Percentiles rank a stretch among this genome's conserved stretches.
Evolutionary conservation across 306 rosid genomes (phyloP).

Genomic region (Vigna hirtella): DNA sequence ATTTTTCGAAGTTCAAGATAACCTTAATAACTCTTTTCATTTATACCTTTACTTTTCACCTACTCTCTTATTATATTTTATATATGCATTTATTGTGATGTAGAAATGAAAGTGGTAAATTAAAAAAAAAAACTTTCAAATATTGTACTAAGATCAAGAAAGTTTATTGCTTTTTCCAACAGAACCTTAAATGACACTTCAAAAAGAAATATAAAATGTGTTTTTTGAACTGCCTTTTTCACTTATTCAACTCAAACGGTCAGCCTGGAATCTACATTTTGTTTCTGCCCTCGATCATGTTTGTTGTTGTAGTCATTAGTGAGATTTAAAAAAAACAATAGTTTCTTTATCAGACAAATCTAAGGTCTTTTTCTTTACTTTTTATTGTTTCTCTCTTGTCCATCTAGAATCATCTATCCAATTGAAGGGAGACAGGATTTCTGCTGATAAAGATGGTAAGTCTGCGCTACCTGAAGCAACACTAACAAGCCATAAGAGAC

Average conservation of each 20-base stretch:
- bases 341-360: constrained; percentile 13
- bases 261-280: not conserved
- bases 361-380: constrained; percentile 19
- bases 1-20: too few species aligned
- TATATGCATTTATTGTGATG: too few species aligned
- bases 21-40: too few species aligned
- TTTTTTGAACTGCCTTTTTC: not conserved
- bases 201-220: too few species aligned
- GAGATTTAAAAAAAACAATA: constrained; percentile 22
- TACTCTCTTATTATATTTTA: too few species aligned
- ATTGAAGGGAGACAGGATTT: constrained; percentile 67
- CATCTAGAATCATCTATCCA: constrained; percentile 70
- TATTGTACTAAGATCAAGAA: too few species aligned
- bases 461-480: constrained; percentile 65
- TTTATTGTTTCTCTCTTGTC: constrained; percentile 16
- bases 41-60: too few species aligned
- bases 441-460: constrained; percentile 61
- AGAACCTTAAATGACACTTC: too few species aligned
- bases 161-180: too few species aligned
- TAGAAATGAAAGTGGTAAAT: too few species aligned
- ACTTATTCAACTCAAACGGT: constrained; percentile 14
- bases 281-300: not conserved
- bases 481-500: constrained; percentile 66
- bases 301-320: constrained; percentile 4
- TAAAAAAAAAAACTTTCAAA: too few species aligned